Base-by-base conservation (phyloP, 2,329 filamentous ascomycete species). In the Colletotrichum echinochloae region DNA sequence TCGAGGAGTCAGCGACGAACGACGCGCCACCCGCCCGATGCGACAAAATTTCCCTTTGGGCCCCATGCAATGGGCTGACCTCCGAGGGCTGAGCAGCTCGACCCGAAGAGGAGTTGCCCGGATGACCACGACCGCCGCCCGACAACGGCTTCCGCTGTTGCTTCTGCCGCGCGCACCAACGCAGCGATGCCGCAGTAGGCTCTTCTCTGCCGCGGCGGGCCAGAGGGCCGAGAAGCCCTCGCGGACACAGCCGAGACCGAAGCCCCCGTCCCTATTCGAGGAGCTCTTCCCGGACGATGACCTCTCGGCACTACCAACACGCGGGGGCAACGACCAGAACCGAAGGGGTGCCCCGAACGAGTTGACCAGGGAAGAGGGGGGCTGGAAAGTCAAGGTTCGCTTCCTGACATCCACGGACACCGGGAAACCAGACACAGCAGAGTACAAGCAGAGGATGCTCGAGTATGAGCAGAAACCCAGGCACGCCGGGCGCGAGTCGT, bases 51-150 rank as follows among this genome's bases (percentile, higher is more conserved):
- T 56, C 46, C 41, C 12, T 44, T 28, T 33, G 60, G 26, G 60
- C 65, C 52, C 33, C 69, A 73, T 73, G 71, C 71, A 52, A 73
- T 73, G 69, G 71, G 65, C 69, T 72, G 71, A 72, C 37, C 60
- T 64, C 30, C 65, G 69, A 73, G 65, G 60, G 60, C 60, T 72
- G 64, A 52, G 71, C 55, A 66, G 63, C 64, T 63, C 60, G 62
- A 60, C 56, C 59, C 55, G 41, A 54, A 71, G 67, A 66, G 68
- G 67, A 63, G 68, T 71, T 62, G 67, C 71, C 70, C 67, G 59
- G 44, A 71, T 72, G 67, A 63, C 48, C 59, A 59, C 59, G 23
- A 55, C 48, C 51, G 64, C 65, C 20, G 49, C 65, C 68, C 64
- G 64, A 54, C 68, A 60, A 67, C 63, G 60, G 68, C 65, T 71